Evolutionary conservation across 202 grass and related monocot genomes (phyloP).

Genomic region (Panicum virgatum): DNA sequence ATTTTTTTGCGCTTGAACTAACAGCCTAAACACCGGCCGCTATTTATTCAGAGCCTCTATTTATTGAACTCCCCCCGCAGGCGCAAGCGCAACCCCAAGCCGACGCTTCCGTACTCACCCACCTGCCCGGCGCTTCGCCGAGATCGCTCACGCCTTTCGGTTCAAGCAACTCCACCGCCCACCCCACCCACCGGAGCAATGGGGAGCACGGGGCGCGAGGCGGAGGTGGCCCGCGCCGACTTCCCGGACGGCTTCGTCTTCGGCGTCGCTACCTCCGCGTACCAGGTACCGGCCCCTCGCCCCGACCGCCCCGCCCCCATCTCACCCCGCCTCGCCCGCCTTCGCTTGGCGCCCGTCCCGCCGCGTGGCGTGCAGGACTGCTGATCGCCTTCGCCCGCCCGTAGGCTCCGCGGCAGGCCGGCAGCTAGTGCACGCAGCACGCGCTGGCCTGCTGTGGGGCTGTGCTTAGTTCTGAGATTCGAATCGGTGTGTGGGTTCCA

Average conservation of each 20-base stretch:
- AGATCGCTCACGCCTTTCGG: constrained; percentile 22
- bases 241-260: constrained; percentile 89
- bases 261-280: constrained; percentile 90
- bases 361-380: too few relatives aligned
- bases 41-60: too few relatives aligned
- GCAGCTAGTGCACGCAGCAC: not conserved
- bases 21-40: not conserved
- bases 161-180: not conserved
- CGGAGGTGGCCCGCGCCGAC: constrained; percentile 64
- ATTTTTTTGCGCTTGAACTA: too few relatives aligned
- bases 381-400: too few relatives aligned
- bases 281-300: constrained; percentile 66
- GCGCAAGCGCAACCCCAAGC: not conserved
- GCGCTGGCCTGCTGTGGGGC: not conserved
- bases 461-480: not conserved
- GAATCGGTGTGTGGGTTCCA: not conserved
- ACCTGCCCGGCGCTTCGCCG: constrained; percentile 28
- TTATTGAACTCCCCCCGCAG: not conserved
- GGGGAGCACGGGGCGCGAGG: constrained; percentile 34
- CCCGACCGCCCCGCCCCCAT: not conserved
- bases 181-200: too few relatives aligned
- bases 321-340: not conserved
- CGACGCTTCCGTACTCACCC: constrained; percentile 1
- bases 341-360: not conserved
- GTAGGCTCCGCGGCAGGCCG: not conserved